Evolutionary conservation across 2,329 filamentous ascomycete species (phyloP).

Genomic region (Trichoderma simmonsii): DNA sequence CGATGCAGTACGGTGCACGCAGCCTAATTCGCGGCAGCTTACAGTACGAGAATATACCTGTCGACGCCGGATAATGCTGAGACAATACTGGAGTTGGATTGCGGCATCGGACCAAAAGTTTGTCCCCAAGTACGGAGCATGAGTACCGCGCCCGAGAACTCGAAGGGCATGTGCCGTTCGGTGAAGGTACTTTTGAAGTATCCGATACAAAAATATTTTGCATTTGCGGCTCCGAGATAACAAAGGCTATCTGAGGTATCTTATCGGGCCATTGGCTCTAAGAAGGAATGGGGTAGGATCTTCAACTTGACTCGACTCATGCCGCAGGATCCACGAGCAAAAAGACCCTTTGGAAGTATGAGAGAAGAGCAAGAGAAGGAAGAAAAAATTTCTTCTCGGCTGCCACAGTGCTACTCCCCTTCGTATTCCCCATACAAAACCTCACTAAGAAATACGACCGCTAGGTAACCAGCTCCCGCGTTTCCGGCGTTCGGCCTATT

Average conservation of each 20-base stretch:
- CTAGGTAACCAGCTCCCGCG: conserved; percentile 1
- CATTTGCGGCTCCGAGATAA: not conserved
- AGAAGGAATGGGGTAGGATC: not conserved
- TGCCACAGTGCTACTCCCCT: not conserved
- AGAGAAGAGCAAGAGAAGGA: not conserved
- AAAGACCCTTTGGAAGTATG: not conserved
- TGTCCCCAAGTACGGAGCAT: not conserved
- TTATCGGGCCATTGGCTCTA: conserved; percentile 6
- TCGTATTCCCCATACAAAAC: not conserved
- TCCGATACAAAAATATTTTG: not conserved
- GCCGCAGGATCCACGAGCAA: not conserved
- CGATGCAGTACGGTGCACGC: not conserved
- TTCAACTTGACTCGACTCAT: not conserved
- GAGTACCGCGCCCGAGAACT: not conserved
- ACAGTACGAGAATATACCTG: not conserved
- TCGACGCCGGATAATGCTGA: not conserved
- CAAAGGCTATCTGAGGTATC: not conserved
- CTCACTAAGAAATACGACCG: not conserved
- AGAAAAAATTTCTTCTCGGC: not conserved
- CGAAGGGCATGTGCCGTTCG: not conserved
- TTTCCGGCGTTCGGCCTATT: conserved; percentile 14
- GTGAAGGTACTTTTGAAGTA: not conserved
- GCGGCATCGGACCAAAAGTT: conserved; percentile 13
- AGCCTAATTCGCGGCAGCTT: not conserved
- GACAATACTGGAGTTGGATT: conserved; percentile 12